A percentile compares a stretch with the other conserved stretches of the same genome.
phyloP scores from a whole-genome alignment of 2,329 filamentous ascomycete species.

The Stagonosporopsis chrysanthemi region DNA sequence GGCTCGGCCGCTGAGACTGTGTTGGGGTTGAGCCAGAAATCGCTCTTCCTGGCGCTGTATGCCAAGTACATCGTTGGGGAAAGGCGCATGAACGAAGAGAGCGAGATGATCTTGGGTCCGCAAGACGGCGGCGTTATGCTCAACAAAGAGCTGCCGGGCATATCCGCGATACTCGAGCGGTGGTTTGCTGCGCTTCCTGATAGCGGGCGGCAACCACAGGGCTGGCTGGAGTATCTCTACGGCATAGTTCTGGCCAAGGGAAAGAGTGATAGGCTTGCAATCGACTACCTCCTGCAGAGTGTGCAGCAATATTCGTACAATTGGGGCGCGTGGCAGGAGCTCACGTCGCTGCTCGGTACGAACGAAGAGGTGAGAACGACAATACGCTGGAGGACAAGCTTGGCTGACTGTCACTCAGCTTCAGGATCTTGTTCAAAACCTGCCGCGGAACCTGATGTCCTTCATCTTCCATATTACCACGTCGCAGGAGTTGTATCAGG shows the following conservation, averaged over 20 bases:
- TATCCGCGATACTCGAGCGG: conserved; percentile 77
- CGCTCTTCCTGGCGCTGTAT: conserved; percentile 89
- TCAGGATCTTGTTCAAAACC: conserved; percentile 55
- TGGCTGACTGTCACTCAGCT: conserved; percentile 1
- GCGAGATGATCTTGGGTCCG: conserved; percentile 95
- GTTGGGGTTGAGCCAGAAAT: conserved; percentile 79
- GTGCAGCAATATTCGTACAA: conserved; percentile 93
- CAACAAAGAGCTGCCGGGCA: conserved; percentile 82
- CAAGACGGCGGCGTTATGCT: conserved; percentile 83
- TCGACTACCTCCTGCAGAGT: conserved; percentile 85
- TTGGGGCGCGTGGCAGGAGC: conserved; percentile 96
- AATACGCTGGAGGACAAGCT: not conserved
- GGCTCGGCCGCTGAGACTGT: conserved; percentile 47
- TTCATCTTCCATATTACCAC: conserved; percentile 94
- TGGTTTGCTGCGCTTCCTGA: conserved; percentile 74
- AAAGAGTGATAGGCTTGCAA: conserved; percentile 85
- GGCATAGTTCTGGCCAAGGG: conserved; percentile 89
- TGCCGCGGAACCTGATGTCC: conserved; percentile 90
- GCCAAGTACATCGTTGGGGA: conserved; percentile 92
- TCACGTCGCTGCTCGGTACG: conserved; percentile 79
- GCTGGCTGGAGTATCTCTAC: conserved; percentile 95
- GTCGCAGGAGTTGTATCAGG: conserved; percentile 90
- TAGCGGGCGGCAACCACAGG: conserved; percentile 73
- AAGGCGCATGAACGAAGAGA: conserved; percentile 95
- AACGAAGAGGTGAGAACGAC: conserved; percentile 74